Conservation (phyloP, 2,329 filamentous ascomycete species). For the Arachnomyces sp. region DNA sequence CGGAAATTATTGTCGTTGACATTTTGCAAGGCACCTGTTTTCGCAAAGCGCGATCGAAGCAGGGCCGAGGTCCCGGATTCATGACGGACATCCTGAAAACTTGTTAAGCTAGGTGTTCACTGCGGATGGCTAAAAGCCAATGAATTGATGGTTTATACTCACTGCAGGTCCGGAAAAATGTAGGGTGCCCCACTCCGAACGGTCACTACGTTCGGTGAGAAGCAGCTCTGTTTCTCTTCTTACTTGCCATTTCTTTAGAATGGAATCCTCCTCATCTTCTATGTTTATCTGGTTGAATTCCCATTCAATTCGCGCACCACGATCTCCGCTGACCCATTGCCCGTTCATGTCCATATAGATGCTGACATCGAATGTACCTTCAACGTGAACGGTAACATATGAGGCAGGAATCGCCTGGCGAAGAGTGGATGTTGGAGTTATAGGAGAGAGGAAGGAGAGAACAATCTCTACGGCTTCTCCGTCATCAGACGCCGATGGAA, state of each 20-base stretch:
- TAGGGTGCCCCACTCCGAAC: constrained; percentile 75
- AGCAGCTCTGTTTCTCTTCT: constrained; percentile 50
- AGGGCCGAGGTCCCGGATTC: constrained; percentile 61
- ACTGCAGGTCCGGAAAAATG: constrained; percentile 64
- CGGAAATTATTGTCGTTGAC: constrained; percentile 60
- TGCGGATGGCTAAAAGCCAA: constrained; percentile 6
- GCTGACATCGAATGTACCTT: constrained; percentile 58
- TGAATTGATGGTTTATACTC: constrained; percentile 12
- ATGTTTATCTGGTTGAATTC: constrained; percentile 44
- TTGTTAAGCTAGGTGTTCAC: not conserved
- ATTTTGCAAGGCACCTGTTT: constrained; percentile 59
- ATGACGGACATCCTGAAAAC: constrained; percentile 51
- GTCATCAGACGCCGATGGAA: constrained; percentile 30
- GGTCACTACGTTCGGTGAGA: constrained; percentile 67
- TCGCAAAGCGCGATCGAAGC: constrained; percentile 63
- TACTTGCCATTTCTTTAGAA: constrained; percentile 38
- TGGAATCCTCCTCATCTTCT: constrained; percentile 27
- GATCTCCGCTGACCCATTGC: constrained; percentile 74
- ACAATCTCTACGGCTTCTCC: constrained; percentile 41
- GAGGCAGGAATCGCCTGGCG: constrained; percentile 75
- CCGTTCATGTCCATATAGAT: constrained; percentile 59
- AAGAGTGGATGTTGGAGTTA: constrained; percentile 73
- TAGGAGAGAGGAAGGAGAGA: constrained; percentile 64
- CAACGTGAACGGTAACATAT: constrained; percentile 64
- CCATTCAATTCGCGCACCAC: constrained; percentile 65